Percentiles rank a stretch among this genome's conserved stretches.
Conservation (phyloP, 1,284 basidiomycete species). For the Pisolithus thermaeus region DNA sequence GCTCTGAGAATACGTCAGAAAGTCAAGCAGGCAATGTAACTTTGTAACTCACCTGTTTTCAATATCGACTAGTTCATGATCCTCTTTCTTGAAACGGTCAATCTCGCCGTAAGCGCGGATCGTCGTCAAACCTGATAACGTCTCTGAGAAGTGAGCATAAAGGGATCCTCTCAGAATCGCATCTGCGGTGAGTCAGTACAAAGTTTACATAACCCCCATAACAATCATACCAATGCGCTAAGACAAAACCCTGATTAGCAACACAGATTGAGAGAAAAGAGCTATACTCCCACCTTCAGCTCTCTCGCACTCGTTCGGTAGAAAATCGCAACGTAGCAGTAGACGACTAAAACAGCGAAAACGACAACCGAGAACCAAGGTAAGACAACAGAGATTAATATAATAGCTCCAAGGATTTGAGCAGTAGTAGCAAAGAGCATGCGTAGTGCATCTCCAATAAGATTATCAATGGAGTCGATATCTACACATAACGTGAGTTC, state of each 20-base stretch:
- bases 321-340: slow-evolving; percentile 68
- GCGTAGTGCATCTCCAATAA: slow-evolving; percentile 70
- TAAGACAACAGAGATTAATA: slow-evolving; percentile 72
- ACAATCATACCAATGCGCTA: slow-evolving; percentile 45
- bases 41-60: slow-evolving; percentile 62
- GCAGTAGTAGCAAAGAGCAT: slow-evolving; percentile 67
- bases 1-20: slow-evolving; percentile 41
- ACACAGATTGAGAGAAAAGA: background rate
- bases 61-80: slow-evolving; percentile 73
- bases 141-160: slow-evolving; percentile 89
- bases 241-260: slow-evolving; percentile 1
- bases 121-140: slow-evolving; percentile 79
- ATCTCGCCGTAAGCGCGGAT: slow-evolving; percentile 81
- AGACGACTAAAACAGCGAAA: slow-evolving; percentile 50
- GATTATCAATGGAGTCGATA: slow-evolving; percentile 84
- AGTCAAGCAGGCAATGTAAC: background rate
- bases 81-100: slow-evolving; percentile 68
- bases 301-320: slow-evolving; percentile 88
- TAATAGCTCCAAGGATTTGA: slow-evolving; percentile 66
- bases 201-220: background rate
- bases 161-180: slow-evolving; percentile 57
- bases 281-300: slow-evolving; percentile 56
- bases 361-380: slow-evolving; percentile 85
- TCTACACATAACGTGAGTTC: slow-evolving; percentile 35
- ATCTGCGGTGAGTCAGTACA: slow-evolving; percentile 32